Conservation (phyloP, 2,329 filamentous ascomycete species). For the Leptographium radiaticola region DNA sequence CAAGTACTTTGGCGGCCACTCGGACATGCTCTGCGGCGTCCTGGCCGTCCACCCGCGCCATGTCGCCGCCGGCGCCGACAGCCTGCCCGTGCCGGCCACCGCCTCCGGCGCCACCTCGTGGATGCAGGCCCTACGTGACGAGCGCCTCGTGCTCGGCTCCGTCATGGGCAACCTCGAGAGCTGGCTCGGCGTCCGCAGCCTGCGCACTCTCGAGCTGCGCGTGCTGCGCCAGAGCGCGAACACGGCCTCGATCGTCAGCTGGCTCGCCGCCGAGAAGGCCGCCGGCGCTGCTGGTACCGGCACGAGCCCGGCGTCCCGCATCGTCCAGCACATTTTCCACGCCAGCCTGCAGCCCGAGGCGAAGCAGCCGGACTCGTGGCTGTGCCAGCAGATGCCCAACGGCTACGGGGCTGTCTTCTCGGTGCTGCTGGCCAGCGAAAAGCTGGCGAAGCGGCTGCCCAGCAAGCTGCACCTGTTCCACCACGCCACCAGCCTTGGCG, state of each 20-base stretch:
- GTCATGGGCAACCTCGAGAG: slow-evolving; percentile 85
- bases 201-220: slow-evolving; percentile 75
- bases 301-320: slow-evolving; percentile 25
- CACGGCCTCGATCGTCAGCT: slow-evolving; percentile 55
- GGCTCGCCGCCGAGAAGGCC: slow-evolving; percentile 44
- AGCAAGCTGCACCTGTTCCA: slow-evolving; percentile 74
- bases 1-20: slow-evolving; percentile 94
- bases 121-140: slow-evolving; percentile 46
- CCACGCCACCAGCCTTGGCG: slow-evolving; percentile 86
- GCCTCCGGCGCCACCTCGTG: slow-evolving; percentile 30
- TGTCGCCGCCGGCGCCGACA: neutral
- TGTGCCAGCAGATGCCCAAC: slow-evolving; percentile 76
- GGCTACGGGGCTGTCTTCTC: slow-evolving; percentile 86
- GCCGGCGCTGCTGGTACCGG: slow-evolving; percentile 17
- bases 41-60: slow-evolving; percentile 45
- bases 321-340: slow-evolving; percentile 51
- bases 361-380: slow-evolving; percentile 51
- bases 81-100: neutral
- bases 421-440: slow-evolving; percentile 48
- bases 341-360: slow-evolving; percentile 64
- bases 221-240: slow-evolving; percentile 65
- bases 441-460: slow-evolving; percentile 55
- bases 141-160: slow-evolving; percentile 65
- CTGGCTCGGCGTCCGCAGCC: slow-evolving; percentile 78
- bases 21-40: slow-evolving; percentile 82